Base-by-base conservation (phyloP, 2,329 filamentous ascomycete genomes). In the Diaporthe vaccinii region DNA sequence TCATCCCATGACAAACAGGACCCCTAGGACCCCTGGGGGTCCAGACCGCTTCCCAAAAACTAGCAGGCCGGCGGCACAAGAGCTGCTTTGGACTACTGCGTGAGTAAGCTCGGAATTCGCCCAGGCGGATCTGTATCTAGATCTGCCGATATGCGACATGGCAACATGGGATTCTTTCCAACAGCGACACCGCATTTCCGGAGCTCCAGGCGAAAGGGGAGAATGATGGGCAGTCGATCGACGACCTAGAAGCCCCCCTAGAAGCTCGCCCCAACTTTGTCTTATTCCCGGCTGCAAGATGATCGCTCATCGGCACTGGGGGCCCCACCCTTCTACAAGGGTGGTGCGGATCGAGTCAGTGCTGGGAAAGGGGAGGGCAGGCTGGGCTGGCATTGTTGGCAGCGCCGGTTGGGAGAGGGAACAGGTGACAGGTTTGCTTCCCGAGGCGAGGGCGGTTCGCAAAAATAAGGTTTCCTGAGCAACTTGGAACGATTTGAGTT, bases 381-480 rank as follows among this genome's bases (percentile, higher is more conserved):
- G 6, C 10, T 34, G 59, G 62, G 28, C 36, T 65, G 25, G 58
- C 36, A 49, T 17, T 31, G 53, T n/a, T 28, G 31, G 55, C 28
- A 9, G 53, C 6, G 55, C 55, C 3, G 31, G 31, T 46, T 34
- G 41, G 41, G n/a, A 51, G 44, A 28, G 1, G 15, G 46, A 55
- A 53, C 65, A 53, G 46, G 65, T 69, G 41, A 53, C 65, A 53
- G 46, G 65, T 69, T 53, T 68, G 46, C 28, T 55, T n/a, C 49
- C 22, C 31, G 22, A 53, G 65, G n/a, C 25, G 17, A 46, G 22
- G 17, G 41, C 25, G 36, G 15, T 36, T 51, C 4, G 44, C 31
- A 31, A 20, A 46, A 69, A 69, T 69, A 69, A 55, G 65, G 65
- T 69, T 69, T 69, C 49, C 65, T 55, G 22, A 36, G 34, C 31